Conservation (phyloP, 1,139 yeast species). For the Suhomyces ambrosiae region DNA sequence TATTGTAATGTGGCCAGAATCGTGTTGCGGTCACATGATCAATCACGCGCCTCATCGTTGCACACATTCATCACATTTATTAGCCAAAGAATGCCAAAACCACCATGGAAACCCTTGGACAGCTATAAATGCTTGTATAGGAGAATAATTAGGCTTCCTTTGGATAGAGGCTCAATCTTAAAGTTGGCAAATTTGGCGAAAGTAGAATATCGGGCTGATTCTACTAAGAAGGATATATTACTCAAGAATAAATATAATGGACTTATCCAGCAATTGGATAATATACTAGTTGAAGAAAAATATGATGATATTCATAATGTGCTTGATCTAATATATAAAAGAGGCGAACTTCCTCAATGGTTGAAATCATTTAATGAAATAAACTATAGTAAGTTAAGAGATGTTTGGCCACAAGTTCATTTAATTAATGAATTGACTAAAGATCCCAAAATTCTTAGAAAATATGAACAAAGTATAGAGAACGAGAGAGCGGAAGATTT, state of each 20-base stretch:
- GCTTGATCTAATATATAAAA: conserved; percentile 34
- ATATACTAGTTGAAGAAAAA: conserved; percentile 32
- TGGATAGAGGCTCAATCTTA: conserved; percentile 18
- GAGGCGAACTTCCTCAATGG: conserved; percentile 20
- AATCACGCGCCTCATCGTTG: not conserved
- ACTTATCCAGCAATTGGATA: conserved; percentile 23
- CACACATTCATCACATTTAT: not conserved
- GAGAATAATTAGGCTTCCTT: conserved; percentile 30
- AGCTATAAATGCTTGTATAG: conserved; percentile 20
- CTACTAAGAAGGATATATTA: not conserved
- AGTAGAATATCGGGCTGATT: not conserved
- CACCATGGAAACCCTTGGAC: not conserved
- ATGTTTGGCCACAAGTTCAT: conserved; percentile 42
- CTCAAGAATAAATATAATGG: not conserved
- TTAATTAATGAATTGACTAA: conserved; percentile 34
- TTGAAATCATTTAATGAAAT: conserved; percentile 23
- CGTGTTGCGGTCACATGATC: not conserved
- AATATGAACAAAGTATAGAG: conserved; percentile 16
- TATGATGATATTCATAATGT: conserved; percentile 27
- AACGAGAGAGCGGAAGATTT: conserved; percentile 16
- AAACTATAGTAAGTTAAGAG: conserved; percentile 26
- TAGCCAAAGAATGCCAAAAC: conserved; percentile 1
- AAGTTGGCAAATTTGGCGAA: not conserved
- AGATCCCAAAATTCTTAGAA: conserved; percentile 12
- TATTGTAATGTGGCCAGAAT: not conserved